Evolutionary conservation across 495 filamentous ascomycete species (phyloP).

Genomic region (Trichoderma reesei): DNA sequence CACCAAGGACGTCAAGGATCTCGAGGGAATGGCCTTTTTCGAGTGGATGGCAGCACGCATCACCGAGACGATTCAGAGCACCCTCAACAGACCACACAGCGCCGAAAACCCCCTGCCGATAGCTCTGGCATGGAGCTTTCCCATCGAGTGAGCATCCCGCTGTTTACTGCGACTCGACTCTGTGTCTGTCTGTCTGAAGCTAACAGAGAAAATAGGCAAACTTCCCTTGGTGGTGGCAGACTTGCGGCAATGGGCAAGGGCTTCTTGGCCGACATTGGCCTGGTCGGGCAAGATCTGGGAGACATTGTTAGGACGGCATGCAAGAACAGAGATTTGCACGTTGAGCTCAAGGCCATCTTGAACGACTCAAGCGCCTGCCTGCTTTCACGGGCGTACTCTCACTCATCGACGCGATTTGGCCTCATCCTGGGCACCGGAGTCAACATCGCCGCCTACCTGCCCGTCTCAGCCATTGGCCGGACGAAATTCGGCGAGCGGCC

Average conservation of each 20-base stretch:
- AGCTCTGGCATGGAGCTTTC: slow-evolving; percentile 82
- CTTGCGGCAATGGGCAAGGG: slow-evolving; percentile 81
- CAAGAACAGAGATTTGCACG: slow-evolving; percentile 31
- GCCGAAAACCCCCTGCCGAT: slow-evolving; percentile 35
- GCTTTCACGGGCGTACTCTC: slow-evolving; percentile 65
- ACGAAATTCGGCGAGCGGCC: slow-evolving; percentile 42
- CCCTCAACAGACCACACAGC: slow-evolving; percentile 21
- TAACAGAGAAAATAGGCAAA: slow-evolving; percentile 49
- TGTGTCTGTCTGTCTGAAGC: neutral
- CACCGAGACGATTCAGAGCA: slow-evolving; percentile 38
- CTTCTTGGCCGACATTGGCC: slow-evolving; percentile 46
- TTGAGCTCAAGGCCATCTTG: slow-evolving; percentile 69
- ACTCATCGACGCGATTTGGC: slow-evolving; percentile 50
- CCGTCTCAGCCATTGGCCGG: slow-evolving; percentile 40
- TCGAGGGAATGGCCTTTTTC: slow-evolving; percentile 51
- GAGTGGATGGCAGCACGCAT: slow-evolving; percentile 79
- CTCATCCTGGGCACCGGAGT: slow-evolving; percentile 48
- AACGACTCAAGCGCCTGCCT: slow-evolving; percentile 79
- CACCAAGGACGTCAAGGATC: slow-evolving; percentile 31
- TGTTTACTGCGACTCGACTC: neutral
- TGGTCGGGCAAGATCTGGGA: slow-evolving; percentile 42
- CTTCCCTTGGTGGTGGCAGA: slow-evolving; percentile 61
- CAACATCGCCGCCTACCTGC: slow-evolving; percentile 45
- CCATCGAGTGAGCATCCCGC: slow-evolving; percentile 56
- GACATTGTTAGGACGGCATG: slow-evolving; percentile 43